A percentile compares a stretch with the other conserved stretches of the same genome.
These are phyloP conservation scores for Saturnispora diversa DNA, from an alignment of 805 yeast species.

Conservation along the genomic window DNA sequence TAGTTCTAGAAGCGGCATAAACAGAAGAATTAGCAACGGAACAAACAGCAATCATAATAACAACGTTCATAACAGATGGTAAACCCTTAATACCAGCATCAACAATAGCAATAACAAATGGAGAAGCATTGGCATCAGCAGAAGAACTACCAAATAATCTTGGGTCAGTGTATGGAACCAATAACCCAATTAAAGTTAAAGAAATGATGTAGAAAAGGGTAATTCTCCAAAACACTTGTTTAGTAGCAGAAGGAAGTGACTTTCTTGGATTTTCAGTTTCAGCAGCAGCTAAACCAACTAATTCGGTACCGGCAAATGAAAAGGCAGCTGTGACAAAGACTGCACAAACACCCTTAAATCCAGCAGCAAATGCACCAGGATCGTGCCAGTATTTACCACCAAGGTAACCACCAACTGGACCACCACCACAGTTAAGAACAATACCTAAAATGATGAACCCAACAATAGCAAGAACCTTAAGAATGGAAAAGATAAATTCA, in stretches of 20 bases:
- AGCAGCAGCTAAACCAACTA: constrained; percentile 58
- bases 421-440: constrained; percentile 56
- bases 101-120: constrained; percentile 67
- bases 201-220: constrained; percentile 49
- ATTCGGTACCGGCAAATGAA: constrained; percentile 61
- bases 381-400: constrained; percentile 53
- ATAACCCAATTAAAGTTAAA: constrained; percentile 45
- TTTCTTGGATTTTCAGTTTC: constrained; percentile 56
- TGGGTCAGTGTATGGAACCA: constrained; percentile 50
- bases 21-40: constrained; percentile 71
- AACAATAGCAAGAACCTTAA: constrained; percentile 49
- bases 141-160: constrained; percentile 41
- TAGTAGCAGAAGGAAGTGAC: constrained; percentile 55
- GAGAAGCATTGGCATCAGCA: constrained; percentile 53
- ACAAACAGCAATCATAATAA: constrained; percentile 58
- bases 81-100: constrained; percentile 52
- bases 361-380: constrained; percentile 50
- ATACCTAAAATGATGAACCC: constrained; percentile 53
- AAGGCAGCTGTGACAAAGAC: constrained; percentile 56
- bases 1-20: constrained; percentile 62
- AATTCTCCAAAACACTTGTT: constrained; percentile 60
- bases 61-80: constrained; percentile 66
- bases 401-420: constrained; percentile 47
- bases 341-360: constrained; percentile 58
- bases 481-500: constrained; percentile 47